phyloP scores from a whole-genome alignment of 2,329 filamentous ascomycete species.

The Trichoderma atroviride region DNA sequence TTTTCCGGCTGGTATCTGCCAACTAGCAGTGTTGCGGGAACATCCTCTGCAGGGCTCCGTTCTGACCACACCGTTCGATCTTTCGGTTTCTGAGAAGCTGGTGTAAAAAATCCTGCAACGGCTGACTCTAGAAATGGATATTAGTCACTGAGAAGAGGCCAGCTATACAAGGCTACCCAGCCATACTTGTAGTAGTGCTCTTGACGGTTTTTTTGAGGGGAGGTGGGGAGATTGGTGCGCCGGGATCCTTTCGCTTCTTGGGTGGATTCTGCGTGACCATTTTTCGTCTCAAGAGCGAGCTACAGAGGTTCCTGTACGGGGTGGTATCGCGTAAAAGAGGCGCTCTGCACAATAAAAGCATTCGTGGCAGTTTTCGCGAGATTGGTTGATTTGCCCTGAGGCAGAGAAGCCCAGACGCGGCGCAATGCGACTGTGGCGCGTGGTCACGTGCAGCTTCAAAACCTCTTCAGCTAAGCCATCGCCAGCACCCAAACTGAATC shows the following conservation, averaged over 20 bases:
- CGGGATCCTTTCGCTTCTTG: slow-evolving; percentile 43
- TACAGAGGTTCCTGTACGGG: neutral
- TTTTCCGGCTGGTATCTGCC: slow-evolving; percentile 65
- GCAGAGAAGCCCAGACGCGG: neutral
- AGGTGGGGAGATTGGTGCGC: slow-evolving; percentile 55
- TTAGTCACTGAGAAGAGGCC: neutral
- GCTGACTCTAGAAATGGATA: slow-evolving; percentile 56
- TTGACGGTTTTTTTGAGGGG: slow-evolving; percentile 56
- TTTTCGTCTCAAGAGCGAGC: neutral
- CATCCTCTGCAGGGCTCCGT: slow-evolving; percentile 56
- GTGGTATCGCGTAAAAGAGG: neutral
- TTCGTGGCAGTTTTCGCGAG: neutral
- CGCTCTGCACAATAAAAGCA: neutral
- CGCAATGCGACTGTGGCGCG: slow-evolving; percentile 33
- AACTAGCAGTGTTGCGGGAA: slow-evolving; percentile 66
- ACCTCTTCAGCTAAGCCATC: neutral
- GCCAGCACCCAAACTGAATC: neutral
- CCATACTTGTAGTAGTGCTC: slow-evolving; percentile 55
- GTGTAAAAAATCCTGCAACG: slow-evolving; percentile 86
- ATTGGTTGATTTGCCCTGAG: neutral
- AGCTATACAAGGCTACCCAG: neutral
- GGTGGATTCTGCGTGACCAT: slow-evolving; percentile 35
- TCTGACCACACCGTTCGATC: slow-evolving; percentile 73
- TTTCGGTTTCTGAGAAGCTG: slow-evolving; percentile 79
- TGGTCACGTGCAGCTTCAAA: slow-evolving; percentile 36